Evolutionary conservation across 495 filamentous ascomycete species (phyloP).

Genomic region (Cercophora newfieldiana): DNA sequence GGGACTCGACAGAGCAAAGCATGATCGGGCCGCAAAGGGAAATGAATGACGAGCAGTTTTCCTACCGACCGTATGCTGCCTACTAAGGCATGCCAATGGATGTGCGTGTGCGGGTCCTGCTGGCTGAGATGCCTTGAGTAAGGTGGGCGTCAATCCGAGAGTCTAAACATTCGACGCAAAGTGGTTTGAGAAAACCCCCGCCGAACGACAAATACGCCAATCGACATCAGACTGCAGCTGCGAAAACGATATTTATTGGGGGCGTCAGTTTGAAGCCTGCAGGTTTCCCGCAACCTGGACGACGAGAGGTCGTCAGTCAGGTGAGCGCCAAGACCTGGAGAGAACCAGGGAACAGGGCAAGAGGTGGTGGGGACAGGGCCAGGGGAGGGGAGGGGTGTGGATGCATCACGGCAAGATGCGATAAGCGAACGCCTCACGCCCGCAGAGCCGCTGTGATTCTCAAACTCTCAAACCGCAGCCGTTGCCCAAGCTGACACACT

Average conservation of each 20-base stretch:
- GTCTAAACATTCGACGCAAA: no score
- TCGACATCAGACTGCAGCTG: neutral
- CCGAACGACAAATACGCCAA: no score
- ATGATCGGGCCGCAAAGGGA: no score
- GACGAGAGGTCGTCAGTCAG: neutral
- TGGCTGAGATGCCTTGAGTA: no score
- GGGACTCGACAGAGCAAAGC: no score
- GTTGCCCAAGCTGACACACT: slow-evolving; percentile 21
- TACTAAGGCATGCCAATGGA: no score
- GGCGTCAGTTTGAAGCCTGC: no score
- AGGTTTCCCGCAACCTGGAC: neutral
- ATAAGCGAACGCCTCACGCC: slow-evolving; percentile 17
- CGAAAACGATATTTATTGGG: neutral
- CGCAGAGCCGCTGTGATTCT: slow-evolving; percentile 28
- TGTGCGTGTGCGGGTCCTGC: no score
- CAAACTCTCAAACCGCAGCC: slow-evolving; percentile 26
- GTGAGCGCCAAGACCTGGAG: slow-evolving; percentile 5
- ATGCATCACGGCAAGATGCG: slow-evolving; percentile 3
- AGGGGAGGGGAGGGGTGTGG: neutral
- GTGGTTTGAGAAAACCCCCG: no score
- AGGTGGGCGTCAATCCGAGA: no score
- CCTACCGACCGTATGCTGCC: no score
- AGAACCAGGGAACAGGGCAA: slow-evolving; percentile 15
- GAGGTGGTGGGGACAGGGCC: neutral
- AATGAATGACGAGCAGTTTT: no score